Evolutionary conservation across 2,329 filamentous ascomycete genomes (phyloP).

Genomic region (Sarocladium oryzae): DNA sequence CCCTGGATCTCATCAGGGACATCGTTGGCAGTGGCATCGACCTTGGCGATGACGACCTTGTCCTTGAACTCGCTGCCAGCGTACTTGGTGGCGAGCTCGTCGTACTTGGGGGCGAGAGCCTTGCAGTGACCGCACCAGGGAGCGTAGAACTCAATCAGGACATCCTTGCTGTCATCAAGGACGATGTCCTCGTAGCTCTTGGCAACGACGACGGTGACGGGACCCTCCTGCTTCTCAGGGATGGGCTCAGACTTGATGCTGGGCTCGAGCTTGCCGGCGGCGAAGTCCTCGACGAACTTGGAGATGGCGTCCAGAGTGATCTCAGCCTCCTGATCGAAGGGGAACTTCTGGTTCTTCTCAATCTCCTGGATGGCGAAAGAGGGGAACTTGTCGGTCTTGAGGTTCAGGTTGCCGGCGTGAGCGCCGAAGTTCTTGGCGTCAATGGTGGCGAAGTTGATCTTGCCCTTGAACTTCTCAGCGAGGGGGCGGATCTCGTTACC

Average conservation of each 20-base stretch:
- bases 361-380: slow-evolving; percentile 97
- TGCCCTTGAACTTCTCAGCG: slow-evolving; percentile 86
- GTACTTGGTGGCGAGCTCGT: slow-evolving; percentile 78
- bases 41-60: slow-evolving; percentile 91
- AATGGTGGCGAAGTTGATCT: slow-evolving; percentile 96
- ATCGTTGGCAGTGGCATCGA: slow-evolving; percentile 93
- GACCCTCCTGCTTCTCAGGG: slow-evolving; percentile 85
- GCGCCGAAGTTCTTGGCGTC: slow-evolving; percentile 91
- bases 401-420: slow-evolving; percentile 94
- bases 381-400: slow-evolving; percentile 91
- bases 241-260: slow-evolving; percentile 98
- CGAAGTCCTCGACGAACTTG: slow-evolving; percentile 80
- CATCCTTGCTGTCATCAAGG: slow-evolving; percentile 91
- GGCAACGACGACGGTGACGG: slow-evolving; percentile 83
- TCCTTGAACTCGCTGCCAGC: slow-evolving; percentile 70
- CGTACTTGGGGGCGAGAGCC: slow-evolving; percentile 92
- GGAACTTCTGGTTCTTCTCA: slow-evolving; percentile 94
- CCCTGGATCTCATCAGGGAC: slow-evolving; percentile 94
- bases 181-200: slow-evolving; percentile 91
- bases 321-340: slow-evolving; percentile 77
- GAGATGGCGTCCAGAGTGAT: slow-evolving; percentile 66
- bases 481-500: slow-evolving; percentile 73
- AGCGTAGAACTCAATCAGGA: slow-evolving; percentile 96
- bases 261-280: slow-evolving; percentile 81
- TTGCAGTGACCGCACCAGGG: slow-evolving; percentile 99